phyloP scores from a whole-genome alignment of 2,329 filamentous ascomycete species.

The Herpotrichia juniperi region DNA sequence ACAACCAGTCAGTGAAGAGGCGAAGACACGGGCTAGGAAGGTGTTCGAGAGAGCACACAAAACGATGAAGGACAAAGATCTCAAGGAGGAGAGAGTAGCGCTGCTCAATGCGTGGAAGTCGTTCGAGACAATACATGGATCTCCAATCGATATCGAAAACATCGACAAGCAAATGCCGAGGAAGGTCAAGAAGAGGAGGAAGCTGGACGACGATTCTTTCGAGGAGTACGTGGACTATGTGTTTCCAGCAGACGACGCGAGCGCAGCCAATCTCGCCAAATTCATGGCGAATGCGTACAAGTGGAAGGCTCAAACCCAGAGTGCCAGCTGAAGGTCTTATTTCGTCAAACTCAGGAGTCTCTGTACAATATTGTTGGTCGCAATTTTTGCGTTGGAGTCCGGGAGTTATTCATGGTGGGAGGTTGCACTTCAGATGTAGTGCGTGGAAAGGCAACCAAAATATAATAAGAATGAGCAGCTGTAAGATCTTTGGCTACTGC shows the following conservation, averaged over 20 bases:
- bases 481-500: background rate
- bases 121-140: conserved; percentile 88
- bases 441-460: background rate
- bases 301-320: conserved; percentile 72
- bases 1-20: conserved; percentile 74
- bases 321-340: conserved; percentile 1
- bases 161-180: conserved; percentile 94
- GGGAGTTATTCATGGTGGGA: background rate
- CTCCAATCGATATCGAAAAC: conserved; percentile 73
- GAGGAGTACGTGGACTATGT: conserved; percentile 98
- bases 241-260: conserved; percentile 93
- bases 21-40: conserved; percentile 79
- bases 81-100: conserved; percentile 92
- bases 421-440: background rate
- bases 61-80: conserved; percentile 84
- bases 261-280: conserved; percentile 81
- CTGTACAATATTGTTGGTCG: background rate
- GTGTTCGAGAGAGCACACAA: conserved; percentile 87
- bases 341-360: background rate
- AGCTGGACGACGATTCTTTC: conserved; percentile 88
- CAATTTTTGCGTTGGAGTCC: background rate
- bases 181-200: conserved; percentile 88
- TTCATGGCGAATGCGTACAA: conserved; percentile 83
- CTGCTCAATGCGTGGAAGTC: conserved; percentile 90
- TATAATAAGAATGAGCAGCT: background rate